phyloP scores from a whole-genome alignment of 1,284 basidiomycete genomes.

The Psilocybe mexicana region DNA sequence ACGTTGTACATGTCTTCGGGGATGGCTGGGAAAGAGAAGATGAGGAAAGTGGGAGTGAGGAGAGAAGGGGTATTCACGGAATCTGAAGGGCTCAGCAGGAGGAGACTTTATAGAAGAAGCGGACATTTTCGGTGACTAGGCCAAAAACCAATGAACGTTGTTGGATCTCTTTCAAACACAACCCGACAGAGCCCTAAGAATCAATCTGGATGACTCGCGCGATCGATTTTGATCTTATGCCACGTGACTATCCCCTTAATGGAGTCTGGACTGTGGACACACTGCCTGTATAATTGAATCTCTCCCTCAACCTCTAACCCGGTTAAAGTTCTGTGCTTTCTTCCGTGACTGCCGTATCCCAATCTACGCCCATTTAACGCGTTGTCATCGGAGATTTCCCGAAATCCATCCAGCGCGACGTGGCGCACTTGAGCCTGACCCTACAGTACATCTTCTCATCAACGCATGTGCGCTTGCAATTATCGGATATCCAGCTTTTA shows the following conservation, averaged over 20 bases:
- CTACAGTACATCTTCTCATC: background rate
- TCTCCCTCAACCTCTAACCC: background rate
- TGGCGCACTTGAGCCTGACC: background rate
- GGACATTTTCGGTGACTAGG: constrained; percentile 14
- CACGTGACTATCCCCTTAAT: constrained; percentile 9
- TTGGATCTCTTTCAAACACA: constrained; percentile 18
- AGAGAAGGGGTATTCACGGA: constrained; percentile 33
- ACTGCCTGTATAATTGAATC: background rate
- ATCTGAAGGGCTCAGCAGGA: constrained; percentile 36
- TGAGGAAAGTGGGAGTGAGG: constrained; percentile 13
- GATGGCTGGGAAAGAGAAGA: constrained; percentile 30
- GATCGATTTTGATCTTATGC: constrained; percentile 9
- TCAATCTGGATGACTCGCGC: constrained; percentile 9
- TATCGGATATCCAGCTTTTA: background rate
- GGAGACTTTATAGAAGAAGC: constrained; percentile 16
- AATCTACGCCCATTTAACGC: background rate
- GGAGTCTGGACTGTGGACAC: background rate
- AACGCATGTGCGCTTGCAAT: background rate
- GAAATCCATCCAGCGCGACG: constrained; percentile 6
- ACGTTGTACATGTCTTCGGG: constrained; percentile 46
- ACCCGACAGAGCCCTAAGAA: background rate
- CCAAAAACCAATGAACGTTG: constrained; percentile 14
- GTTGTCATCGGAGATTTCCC: constrained; percentile 9
- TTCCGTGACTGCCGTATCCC: constrained; percentile 3
- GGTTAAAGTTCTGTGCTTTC: background rate